Evolutionary conservation across 257 asterid species (phyloP).

Genomic region (Penstemon barbatus): DNA sequence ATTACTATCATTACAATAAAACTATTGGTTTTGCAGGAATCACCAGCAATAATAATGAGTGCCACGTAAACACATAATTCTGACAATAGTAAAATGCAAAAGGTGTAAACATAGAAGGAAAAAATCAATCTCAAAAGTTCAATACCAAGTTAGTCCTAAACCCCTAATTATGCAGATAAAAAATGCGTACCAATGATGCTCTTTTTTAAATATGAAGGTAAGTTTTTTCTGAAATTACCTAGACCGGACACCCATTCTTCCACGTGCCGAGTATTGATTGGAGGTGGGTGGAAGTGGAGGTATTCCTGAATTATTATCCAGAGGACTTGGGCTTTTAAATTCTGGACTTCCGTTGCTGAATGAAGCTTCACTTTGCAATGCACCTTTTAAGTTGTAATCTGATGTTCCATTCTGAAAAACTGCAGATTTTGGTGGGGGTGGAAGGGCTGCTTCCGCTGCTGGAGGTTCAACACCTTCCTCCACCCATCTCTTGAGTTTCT

Average conservation of each 20-base stretch:
- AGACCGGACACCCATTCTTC: slow-evolving; percentile 77
- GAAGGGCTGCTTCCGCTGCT: slow-evolving; percentile 63
- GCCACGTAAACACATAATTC: too few species aligned
- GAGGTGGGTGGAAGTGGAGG: slow-evolving; percentile 97
- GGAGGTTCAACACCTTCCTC: slow-evolving; percentile 88
- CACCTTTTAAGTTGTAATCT: slow-evolving; percentile 68
- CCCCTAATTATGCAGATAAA: too few species aligned
- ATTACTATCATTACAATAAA: background rate
- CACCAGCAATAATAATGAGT: background rate
- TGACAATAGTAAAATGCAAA: too few species aligned
- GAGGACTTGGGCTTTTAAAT: slow-evolving; percentile 48
- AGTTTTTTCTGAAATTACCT: slow-evolving; percentile 48
- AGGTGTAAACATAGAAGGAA: too few species aligned
- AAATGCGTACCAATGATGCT: background rate
- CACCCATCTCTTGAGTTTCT: slow-evolving; percentile 93
- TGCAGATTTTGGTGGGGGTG: slow-evolving; percentile 81
- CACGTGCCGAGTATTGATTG: slow-evolving; percentile 87
- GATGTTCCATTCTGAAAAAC: slow-evolving; percentile 77
- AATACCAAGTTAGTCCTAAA: background rate
- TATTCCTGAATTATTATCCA: slow-evolving; percentile 70
- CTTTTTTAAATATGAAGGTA: background rate
- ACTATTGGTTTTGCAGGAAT: background rate
- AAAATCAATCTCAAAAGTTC: too few species aligned
- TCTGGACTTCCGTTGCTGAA: slow-evolving; percentile 58
- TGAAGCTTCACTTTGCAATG: slow-evolving; percentile 57